Conservation (phyloP, 331 rosid genomes). For the Rosa hybrid region DNA sequence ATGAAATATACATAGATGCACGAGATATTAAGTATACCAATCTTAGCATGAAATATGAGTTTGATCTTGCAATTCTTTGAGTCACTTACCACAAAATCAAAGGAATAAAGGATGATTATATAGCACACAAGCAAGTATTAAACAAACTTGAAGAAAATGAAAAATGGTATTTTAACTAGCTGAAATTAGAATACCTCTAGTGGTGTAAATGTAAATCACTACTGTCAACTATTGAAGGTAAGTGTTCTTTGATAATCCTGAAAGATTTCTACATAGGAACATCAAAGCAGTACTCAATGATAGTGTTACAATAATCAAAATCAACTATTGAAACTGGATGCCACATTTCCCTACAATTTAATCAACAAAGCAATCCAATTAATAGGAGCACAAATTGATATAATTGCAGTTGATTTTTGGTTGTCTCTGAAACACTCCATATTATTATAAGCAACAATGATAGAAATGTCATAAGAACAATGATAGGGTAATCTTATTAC, state of each 20-base stretch:
- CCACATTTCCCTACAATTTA: too few species aligned
- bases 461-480: too few species aligned
- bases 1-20: too few species aligned
- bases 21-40: too few species aligned
- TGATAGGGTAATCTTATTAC: too few species aligned
- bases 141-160: neutral
- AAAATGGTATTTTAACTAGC: neutral
- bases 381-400: too few species aligned
- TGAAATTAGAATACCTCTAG: neutral
- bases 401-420: too few species aligned
- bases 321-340: slow-evolving; percentile 3
- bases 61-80: too few species aligned
- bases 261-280: neutral
- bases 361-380: too few species aligned
- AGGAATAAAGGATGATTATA: neutral
- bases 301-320: slow-evolving; percentile 8
- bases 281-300: neutral
- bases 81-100: neutral
- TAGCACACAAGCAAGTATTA: neutral
- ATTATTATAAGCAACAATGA: too few species aligned
- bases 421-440: too few species aligned
- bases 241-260: neutral
- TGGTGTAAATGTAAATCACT: neutral
- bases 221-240: neutral
- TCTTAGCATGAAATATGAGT: too few species aligned